phyloP scores from a whole-genome alignment of 2,329 filamentous ascomycete species.

The Aspergillus viridinutans region DNA sequence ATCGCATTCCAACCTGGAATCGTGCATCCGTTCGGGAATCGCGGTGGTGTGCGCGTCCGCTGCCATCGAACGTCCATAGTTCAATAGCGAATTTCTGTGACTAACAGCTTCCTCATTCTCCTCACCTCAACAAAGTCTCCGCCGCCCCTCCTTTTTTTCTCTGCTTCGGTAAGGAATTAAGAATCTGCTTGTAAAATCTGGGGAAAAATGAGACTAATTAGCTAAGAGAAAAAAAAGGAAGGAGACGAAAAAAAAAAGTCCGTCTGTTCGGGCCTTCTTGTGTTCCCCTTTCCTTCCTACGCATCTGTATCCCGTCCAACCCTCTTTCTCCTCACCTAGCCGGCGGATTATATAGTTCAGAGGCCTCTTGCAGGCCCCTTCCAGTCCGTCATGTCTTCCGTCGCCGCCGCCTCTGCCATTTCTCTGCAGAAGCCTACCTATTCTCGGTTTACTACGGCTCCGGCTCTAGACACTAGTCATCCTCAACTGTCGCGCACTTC shows the following conservation, averaged over 20 bases:
- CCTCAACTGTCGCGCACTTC: slow-evolving; percentile 24
- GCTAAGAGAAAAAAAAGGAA: not conserved
- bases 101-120: slow-evolving; percentile 31
- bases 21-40: slow-evolving; percentile 12
- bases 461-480: slow-evolving; percentile 18
- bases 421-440: slow-evolving; percentile 23
- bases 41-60: slow-evolving; percentile 11
- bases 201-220: slow-evolving; percentile 22
- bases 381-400: slow-evolving; percentile 27
- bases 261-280: not conserved
- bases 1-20: not conserved
- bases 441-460: slow-evolving; percentile 17
- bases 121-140: slow-evolving; percentile 10
- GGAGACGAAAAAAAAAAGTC: not conserved
- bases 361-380: slow-evolving; percentile 16
- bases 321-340: not conserved
- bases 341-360: slow-evolving; percentile 8
- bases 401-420: slow-evolving; percentile 19
- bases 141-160: slow-evolving; percentile 20
- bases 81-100: slow-evolving; percentile 23
- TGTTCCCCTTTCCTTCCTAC: not conserved
- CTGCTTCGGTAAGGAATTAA: not conserved
- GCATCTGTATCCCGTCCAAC: not conserved
- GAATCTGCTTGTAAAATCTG: slow-evolving; percentile 22
- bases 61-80: not conserved